A percentile compares a stretch with the other conserved stretches of the same genome.
These are phyloP conservation scores for Lentinula sp. DNA, from an alignment of 768 basidiomycete species.

Conservation along the genomic window DNA sequence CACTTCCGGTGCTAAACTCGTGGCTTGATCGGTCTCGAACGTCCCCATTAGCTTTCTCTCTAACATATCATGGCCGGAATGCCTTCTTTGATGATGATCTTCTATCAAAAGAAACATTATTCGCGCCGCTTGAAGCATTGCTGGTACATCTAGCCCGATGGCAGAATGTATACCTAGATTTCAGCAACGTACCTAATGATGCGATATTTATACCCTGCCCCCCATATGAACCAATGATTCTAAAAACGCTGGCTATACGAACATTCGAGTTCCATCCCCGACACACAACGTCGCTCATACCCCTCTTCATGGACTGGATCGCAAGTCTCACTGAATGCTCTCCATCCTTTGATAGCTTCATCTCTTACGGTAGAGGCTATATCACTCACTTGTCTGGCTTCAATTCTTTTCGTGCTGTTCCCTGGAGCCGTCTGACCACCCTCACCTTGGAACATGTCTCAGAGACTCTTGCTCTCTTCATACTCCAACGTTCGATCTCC, in stretches of 20 bases:
- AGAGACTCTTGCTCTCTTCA: neutral
- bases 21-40: constrained; percentile 1
- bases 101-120: neutral
- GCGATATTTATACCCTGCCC: neutral
- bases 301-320: neutral
- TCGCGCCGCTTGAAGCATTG: neutral
- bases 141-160: neutral
- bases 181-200: neutral
- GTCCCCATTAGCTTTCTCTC: constrained; percentile 1
- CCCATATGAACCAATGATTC: neutral
- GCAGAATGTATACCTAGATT: neutral
- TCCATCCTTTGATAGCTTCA: neutral
- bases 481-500: neutral
- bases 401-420: neutral
- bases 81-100: neutral
- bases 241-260: neutral
- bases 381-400: neutral
- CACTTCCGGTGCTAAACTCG: neutral
- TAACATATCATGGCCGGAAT: neutral
- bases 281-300: neutral
- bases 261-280: neutral
- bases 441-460: neutral
- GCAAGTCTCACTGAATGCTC: neutral
- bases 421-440: neutral
- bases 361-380: neutral